A percentile compares a stretch with the other conserved stretches of the same genome.
Evolutionary conservation across 2,329 filamentous ascomycete genomes (phyloP).

Genomic region (Microcyclosporella mali): DNA sequence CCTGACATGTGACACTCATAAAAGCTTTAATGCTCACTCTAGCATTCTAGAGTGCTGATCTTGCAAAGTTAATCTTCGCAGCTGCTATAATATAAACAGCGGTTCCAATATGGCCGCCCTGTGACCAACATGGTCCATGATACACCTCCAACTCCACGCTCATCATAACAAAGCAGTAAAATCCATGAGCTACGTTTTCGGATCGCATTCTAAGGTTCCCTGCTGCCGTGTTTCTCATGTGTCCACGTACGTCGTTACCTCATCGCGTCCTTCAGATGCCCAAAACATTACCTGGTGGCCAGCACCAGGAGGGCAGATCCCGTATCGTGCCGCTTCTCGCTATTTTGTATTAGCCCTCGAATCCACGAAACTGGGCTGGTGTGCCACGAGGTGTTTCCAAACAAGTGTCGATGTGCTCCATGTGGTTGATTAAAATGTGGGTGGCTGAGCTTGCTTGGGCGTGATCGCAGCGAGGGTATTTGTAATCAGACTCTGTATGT

Average conservation of each 20-base stretch:
- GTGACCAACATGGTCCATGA: not conserved
- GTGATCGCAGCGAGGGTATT: conserved; percentile 24
- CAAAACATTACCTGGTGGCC: not conserved
- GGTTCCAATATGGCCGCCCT: too few species aligned
- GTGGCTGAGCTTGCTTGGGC: conserved; percentile 19
- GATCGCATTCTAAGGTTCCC: too few species aligned
- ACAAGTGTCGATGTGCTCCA: not conserved
- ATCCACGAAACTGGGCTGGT: not conserved
- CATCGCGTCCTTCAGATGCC: conserved; percentile 1
- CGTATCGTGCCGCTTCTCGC: not conserved
- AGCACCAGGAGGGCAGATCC: not conserved
- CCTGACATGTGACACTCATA: too few species aligned
- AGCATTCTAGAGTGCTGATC: too few species aligned
- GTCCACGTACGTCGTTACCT: too few species aligned
- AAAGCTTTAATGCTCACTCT: too few species aligned
- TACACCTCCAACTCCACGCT: conserved; percentile 8
- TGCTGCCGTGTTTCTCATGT: too few species aligned
- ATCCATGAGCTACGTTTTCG: not conserved
- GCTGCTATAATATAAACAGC: too few species aligned
- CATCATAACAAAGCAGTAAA: not conserved
- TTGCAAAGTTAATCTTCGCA: too few species aligned
- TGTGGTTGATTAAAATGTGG: conserved; percentile 3
- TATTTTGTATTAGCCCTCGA: conserved; percentile 2
- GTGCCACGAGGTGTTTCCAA: not conserved
- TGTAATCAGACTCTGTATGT: conserved; percentile 34